A percentile compares a stretch with the other conserved stretches of the same genome.
Conservation (phyloP, 768 basidiomycete species). For the Collybia mongolica region DNA sequence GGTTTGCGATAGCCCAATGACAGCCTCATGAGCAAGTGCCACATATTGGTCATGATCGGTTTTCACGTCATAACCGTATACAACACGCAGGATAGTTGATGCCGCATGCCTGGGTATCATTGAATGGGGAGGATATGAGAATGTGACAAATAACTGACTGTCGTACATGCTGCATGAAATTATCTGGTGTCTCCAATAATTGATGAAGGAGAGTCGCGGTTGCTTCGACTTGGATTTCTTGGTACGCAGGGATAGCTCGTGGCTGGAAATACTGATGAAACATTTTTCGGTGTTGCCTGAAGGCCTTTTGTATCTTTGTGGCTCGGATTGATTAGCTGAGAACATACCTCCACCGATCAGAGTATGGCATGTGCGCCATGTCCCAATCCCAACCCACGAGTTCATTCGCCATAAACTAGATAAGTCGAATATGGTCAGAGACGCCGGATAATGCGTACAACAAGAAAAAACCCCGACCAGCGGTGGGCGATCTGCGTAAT, state of each 20-base stretch:
- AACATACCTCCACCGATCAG: conserved; percentile 12
- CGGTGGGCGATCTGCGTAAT: conserved; percentile 18
- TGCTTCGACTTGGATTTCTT: conserved; percentile 8
- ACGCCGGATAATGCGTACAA: no score
- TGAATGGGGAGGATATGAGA: background rate
- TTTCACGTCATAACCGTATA: conserved; percentile 28
- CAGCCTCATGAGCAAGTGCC: conserved; percentile 15
- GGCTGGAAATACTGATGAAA: conserved; percentile 22
- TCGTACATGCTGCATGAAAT: conserved; percentile 15
- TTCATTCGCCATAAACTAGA: conserved; percentile 12
- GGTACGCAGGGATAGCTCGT: conserved; percentile 8
- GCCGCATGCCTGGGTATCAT: conserved; percentile 2
- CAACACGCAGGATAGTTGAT: conserved; percentile 24
- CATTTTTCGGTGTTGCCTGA: conserved; percentile 15
- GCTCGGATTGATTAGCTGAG: background rate
- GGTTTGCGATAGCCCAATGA: conserved; percentile 14
- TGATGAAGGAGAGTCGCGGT: conserved; percentile 9
- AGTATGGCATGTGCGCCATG: conserved; percentile 12
- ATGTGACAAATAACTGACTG: conserved; percentile 10
- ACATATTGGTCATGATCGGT: conserved; percentile 25
- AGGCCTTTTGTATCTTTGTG: no score
- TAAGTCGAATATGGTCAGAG: no score
- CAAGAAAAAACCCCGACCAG: conserved; percentile 10
- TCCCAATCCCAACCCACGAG: conserved; percentile 14
- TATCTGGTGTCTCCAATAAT: conserved; percentile 14